A percentile compares a stretch with the other conserved stretches of the same genome.
These are phyloP conservation scores for Halenospora varia DNA, from an alignment of 495 filamentous ascomycete species.

Conservation along the genomic window DNA sequence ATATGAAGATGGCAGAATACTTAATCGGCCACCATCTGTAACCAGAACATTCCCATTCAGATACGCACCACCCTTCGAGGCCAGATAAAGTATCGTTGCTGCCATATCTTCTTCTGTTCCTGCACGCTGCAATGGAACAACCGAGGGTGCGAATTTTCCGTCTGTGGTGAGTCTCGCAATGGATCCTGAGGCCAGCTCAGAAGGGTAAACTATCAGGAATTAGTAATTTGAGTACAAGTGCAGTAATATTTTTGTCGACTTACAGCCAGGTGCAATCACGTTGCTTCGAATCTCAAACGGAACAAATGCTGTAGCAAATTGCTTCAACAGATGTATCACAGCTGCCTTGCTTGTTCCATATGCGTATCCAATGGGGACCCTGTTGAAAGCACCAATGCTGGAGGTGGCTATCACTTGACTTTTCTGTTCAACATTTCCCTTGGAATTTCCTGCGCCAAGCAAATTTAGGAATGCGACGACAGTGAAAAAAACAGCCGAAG, in stretches of 20 bases:
- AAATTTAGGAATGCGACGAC: constrained; percentile 63
- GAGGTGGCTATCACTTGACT: constrained; percentile 63
- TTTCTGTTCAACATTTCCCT: constrained; percentile 45
- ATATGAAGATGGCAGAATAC: constrained; percentile 16
- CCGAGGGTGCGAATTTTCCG: constrained; percentile 37
- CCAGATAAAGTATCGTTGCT: constrained; percentile 57
- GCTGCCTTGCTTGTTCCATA: constrained; percentile 65
- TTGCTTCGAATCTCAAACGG: constrained; percentile 61
- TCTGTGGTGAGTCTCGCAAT: constrained; percentile 35
- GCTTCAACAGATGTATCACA: constrained; percentile 60
- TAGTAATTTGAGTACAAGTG: neutral
- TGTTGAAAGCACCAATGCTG: constrained; percentile 58
- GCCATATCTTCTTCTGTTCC: constrained; percentile 60
- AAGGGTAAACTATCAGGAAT: constrained; percentile 49
- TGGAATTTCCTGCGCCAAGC: constrained; percentile 58
- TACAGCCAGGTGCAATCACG: constrained; percentile 61
- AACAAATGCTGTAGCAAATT: constrained; percentile 48
- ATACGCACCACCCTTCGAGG: constrained; percentile 56
- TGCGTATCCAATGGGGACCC: constrained; percentile 54
- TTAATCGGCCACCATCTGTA: constrained; percentile 55
- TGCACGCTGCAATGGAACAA: constrained; percentile 48
- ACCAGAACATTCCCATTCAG: constrained; percentile 52
- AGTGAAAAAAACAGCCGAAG: constrained; percentile 58
- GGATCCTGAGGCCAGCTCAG: constrained; percentile 49
- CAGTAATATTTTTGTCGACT: constrained; percentile 25